phyloP scores from a whole-genome alignment of 257 asterid species.

The Voacanga thouarsii region DNA sequence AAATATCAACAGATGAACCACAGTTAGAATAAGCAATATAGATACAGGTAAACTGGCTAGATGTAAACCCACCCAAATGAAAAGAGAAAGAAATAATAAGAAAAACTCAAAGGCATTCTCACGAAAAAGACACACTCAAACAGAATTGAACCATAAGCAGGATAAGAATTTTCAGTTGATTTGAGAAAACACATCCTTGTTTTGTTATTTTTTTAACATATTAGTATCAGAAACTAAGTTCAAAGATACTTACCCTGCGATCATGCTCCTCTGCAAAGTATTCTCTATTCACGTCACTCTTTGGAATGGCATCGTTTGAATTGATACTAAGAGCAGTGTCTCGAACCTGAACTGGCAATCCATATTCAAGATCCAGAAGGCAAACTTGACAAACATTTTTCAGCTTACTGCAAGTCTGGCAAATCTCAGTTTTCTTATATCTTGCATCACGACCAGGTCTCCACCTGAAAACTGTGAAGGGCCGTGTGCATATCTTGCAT shows the following conservation, averaged over 20 bases:
- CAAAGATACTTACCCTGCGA: conserved; percentile 57
- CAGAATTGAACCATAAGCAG: background rate
- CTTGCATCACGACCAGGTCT: conserved; percentile 99
- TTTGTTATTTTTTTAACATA: background rate
- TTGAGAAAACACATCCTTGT: background rate
- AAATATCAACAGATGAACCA: background rate
- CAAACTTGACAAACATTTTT: conserved; percentile 99
- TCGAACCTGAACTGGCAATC: conserved; percentile 97
- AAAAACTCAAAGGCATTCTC: background rate
- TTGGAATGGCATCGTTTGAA: conserved; percentile 92
- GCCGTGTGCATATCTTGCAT: conserved; percentile 97
- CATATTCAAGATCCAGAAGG: conserved; percentile 94
- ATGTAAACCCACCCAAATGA: background rate
- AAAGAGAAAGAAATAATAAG: background rate
- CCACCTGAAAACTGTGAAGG: conserved; percentile 96
- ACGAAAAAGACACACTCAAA: background rate
- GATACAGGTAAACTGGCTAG: background rate
- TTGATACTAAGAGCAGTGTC: conserved; percentile 85
- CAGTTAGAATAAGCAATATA: background rate
- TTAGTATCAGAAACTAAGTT: background rate
- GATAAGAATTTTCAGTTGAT: background rate
- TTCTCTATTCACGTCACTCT: conserved; percentile 95
- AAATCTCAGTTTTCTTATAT: conserved; percentile 87
- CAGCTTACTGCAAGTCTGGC: conserved; percentile 97
- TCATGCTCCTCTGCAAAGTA: conserved; percentile 98